A percentile compares a stretch with the other conserved stretches of the same genome.
These are phyloP conservation scores for Microstroma glucosiphilum DNA, from an alignment of 1,284 basidiomycete species.

Conservation along the genomic window DNA sequence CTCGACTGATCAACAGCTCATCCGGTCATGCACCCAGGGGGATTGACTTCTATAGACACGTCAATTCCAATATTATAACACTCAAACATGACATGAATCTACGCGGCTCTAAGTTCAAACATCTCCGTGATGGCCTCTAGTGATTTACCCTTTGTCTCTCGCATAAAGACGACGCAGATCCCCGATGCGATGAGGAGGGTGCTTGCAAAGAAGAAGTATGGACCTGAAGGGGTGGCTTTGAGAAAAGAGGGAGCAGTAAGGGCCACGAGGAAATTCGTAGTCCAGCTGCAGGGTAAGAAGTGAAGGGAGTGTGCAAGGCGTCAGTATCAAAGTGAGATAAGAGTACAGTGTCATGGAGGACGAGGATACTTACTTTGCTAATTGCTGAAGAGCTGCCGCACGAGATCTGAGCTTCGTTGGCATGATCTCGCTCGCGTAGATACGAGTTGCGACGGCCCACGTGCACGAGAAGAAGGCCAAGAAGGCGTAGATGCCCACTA, in stretches of 20 bases:
- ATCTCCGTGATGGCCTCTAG: conserved; percentile 9
- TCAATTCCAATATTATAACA: no score
- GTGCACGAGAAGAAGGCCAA: conserved; percentile 11
- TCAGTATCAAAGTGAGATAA: no score
- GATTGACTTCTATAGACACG: no score
- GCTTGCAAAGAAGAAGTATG: conserved; percentile 13
- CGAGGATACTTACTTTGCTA: conserved; percentile 4
- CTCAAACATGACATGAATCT: no score
- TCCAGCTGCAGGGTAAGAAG: neutral
- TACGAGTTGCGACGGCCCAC: conserved; percentile 9
- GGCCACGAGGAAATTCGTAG: conserved; percentile 10
- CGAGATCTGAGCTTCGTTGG: conserved; percentile 11
- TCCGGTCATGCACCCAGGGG: neutral
- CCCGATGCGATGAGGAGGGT: neutral
- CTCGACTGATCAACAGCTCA: neutral
- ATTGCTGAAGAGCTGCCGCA: conserved; percentile 10
- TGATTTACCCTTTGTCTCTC: conserved; percentile 13
- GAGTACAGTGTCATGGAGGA: no score
- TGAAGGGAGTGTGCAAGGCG: no score
- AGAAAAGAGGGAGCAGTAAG: conserved; percentile 10
- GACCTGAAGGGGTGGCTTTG: conserved; percentile 11
- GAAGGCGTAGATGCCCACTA: conserved; percentile 12
- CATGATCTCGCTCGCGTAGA: conserved; percentile 13
- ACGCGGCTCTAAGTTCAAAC: conserved; percentile 3
- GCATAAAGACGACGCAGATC: conserved; percentile 7